Conservation (phyloP, 1,284 basidiomycete genomes). For the Pterulicium gracile region DNA sequence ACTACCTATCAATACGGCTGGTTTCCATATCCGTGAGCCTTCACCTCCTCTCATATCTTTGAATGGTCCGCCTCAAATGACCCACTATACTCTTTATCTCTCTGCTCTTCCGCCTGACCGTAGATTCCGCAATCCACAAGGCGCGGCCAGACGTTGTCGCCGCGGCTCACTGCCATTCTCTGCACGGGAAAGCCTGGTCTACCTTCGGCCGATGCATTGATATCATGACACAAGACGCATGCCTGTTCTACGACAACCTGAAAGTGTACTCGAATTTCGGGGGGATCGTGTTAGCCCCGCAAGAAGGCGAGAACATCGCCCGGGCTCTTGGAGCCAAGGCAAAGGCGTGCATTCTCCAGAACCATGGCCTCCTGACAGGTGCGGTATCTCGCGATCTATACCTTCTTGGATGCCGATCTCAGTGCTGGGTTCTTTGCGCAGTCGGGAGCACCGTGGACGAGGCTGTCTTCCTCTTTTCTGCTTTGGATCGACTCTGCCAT, state of each 20-base stretch:
- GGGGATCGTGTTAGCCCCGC: slow-evolving; percentile 47
- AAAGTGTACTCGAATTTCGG: slow-evolving; percentile 37
- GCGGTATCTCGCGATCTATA: slow-evolving; percentile 16
- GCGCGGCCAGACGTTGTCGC: slow-evolving; percentile 54
- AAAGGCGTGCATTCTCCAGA: slow-evolving; percentile 30
- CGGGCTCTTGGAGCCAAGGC: slow-evolving; percentile 36
- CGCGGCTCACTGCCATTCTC: slow-evolving; percentile 54
- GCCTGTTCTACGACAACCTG: slow-evolving; percentile 31
- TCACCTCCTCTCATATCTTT: slow-evolving; percentile 31
- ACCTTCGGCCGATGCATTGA: slow-evolving; percentile 46
- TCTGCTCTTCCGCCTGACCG: slow-evolving; percentile 37
- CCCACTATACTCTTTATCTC: slow-evolving; percentile 30
- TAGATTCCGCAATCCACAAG: slow-evolving; percentile 44
- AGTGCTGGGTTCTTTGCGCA: slow-evolving; percentile 3
- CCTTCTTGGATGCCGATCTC: not conserved
- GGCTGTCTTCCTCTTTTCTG: slow-evolving; percentile 22
- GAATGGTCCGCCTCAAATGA: slow-evolving; percentile 14
- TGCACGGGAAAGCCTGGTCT: slow-evolving; percentile 53
- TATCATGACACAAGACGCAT: slow-evolving; percentile 38
- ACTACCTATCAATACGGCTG: slow-evolving; percentile 18
- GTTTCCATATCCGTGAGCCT: slow-evolving; percentile 17
- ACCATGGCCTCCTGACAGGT: slow-evolving; percentile 47
- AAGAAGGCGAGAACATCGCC: slow-evolving; percentile 49
- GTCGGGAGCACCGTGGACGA: slow-evolving; percentile 20
- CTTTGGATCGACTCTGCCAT: slow-evolving; percentile 29